Evolutionary conservation across 176 grass and related monocot species (phyloP).

Genomic region (Otatea glauca): DNA sequence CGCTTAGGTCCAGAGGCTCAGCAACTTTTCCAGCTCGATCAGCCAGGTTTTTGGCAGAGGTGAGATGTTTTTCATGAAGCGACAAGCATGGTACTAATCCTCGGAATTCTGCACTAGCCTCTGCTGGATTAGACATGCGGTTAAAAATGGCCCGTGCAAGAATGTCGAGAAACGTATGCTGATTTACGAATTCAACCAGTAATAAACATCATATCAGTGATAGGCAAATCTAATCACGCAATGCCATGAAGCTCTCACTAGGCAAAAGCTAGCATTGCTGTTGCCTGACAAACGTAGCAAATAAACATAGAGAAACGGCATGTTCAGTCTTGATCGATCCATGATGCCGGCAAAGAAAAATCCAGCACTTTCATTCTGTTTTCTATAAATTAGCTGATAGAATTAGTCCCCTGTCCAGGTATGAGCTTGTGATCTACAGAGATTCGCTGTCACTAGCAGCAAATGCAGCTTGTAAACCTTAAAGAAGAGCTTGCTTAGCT

Average conservation of each 20-base stretch:
- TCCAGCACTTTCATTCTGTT: not conserved
- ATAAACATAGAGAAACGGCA: not conserved
- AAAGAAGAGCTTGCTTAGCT: not conserved
- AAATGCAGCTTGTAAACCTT: not conserved
- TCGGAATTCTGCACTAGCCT: not conserved
- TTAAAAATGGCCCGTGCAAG: not conserved
- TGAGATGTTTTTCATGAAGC: constrained; percentile 18
- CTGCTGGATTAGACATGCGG: not conserved
- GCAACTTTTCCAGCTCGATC: constrained; percentile 10
- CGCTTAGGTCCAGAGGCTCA: not conserved
- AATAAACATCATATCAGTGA: not conserved
- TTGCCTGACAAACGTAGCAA: not conserved
- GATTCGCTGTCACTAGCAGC: not conserved
- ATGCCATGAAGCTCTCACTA: not conserved
- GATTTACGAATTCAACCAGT: not conserved
- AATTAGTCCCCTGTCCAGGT: not conserved
- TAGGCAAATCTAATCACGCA: not conserved
- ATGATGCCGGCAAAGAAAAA: not conserved
- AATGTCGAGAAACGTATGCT: not conserved
- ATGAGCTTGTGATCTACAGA: not conserved
- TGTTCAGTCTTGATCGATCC: not conserved
- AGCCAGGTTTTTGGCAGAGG: not conserved
- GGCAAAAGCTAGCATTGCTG: not conserved
- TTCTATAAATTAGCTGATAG: not conserved
- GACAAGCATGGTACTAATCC: not conserved